Base-by-base conservation (phyloP, 225 moss, liverwort and hornwort species). In the Pseudisothecium myosuroides region DNA sequence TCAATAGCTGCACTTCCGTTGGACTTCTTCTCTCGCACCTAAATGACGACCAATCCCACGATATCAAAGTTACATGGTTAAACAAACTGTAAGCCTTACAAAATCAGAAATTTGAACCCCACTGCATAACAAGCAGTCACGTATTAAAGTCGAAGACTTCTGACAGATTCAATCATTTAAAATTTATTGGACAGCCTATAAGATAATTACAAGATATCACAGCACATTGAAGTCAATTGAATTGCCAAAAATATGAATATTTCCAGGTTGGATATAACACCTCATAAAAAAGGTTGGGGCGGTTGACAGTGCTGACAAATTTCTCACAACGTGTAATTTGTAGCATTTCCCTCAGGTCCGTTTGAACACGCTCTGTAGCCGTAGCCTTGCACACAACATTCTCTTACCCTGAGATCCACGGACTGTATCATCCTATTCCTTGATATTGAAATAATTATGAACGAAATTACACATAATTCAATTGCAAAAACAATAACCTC, bases 241-340 rank as follows among this genome's bases (percentile, higher is more conserved):
- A 72, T 59, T 55, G 83, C 73, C 87, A 86, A 84, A 27, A 87
- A 85, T 28, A 89, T 43, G 37, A 85, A 55, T 62, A 87, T 56
- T 67, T 79, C 17, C 86, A 65, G 66, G n/a, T n/a, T n/a, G n/a
- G 78, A 49, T 82, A 55, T 66, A 58, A 66, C 90, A 97, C 98
- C 98, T 98, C 98, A 65, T 97, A 98, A 69, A 96, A 98, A 45
- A 98, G 92, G 84, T 98, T 98, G 72, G 96, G 96, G 69, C 97
- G 94, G 92, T 98, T 98, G 88, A 98, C 93, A 86, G 97, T 92
- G 93, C 97, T 98, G 89, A 97, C 95, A 87, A 97, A 98, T 92
- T 92, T 97, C 95, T 96, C 97, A 90, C 96, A 96, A 72, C 91
- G 93, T 32, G 95, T 93, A 27, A 97, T 95, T 88, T 95, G 98